Conservation (phyloP, 768 basidiomycete species). For the Suillus cothurnatus region DNA sequence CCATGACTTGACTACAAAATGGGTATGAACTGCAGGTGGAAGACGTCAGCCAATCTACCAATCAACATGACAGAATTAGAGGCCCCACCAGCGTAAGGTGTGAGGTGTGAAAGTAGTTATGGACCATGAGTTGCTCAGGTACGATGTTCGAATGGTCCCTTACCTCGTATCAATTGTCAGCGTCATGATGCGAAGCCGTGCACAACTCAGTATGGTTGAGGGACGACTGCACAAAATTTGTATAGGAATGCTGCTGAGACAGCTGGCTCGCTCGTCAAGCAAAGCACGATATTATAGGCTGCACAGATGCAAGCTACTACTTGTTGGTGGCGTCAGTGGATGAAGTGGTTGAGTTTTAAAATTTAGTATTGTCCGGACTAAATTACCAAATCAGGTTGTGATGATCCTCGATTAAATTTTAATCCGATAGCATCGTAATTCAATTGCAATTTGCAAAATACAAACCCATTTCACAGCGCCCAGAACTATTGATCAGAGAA, state of each 20-base stretch:
- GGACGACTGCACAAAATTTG: background rate
- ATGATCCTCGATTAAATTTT: conserved; percentile 3
- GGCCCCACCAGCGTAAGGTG: background rate
- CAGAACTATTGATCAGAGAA: background rate
- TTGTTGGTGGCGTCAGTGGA: background rate
- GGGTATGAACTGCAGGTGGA: background rate
- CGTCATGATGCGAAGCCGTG: background rate
- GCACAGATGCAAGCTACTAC: background rate
- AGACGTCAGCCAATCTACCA: background rate
- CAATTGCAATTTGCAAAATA: background rate
- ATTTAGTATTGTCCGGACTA: background rate
- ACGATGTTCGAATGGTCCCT: background rate
- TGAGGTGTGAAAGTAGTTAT: background rate
- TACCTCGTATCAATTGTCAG: background rate
- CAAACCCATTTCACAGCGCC: background rate
- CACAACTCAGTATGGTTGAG: background rate
- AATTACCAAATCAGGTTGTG: background rate
- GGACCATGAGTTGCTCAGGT: background rate
- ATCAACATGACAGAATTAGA: background rate
- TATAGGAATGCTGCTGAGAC: background rate
- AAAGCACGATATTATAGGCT: background rate
- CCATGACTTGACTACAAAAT: background rate
- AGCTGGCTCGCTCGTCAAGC: background rate
- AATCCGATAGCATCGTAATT: background rate
- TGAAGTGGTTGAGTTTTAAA: background rate